phyloP scores from a whole-genome alignment of 306 rosid genomes.

The Cicer arietinum region DNA sequence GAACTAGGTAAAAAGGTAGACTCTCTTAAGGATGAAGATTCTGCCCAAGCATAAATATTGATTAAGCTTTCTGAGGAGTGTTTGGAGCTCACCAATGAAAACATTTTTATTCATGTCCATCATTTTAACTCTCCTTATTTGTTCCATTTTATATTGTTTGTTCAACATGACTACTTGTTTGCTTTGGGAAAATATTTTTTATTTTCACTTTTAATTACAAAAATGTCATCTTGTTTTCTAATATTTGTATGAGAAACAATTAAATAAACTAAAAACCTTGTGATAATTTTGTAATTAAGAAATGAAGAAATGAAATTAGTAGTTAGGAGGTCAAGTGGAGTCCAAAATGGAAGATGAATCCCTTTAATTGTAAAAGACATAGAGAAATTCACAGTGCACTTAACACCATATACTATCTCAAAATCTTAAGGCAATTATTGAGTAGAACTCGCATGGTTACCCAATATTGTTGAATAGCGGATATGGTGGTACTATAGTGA shows the following conservation, averaged over 20 bases:
- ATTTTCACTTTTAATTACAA: too few species aligned
- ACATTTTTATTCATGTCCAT: conserved; percentile 49
- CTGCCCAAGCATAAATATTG: conserved; percentile 39
- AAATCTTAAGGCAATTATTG: neutral
- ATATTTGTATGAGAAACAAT: neutral
- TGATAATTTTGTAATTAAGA: neutral
- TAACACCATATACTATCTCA: neutral
- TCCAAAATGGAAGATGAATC: neutral
- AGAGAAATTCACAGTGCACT: neutral
- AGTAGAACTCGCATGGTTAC: neutral
- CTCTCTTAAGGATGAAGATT: conserved; percentile 40
- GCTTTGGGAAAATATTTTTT: neutral
- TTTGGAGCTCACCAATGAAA: conserved; percentile 44
- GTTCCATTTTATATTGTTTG: neutral
- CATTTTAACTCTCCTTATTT: conserved; percentile 37
- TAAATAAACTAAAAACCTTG: neutral
- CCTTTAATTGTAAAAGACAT: neutral
- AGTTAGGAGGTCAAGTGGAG: neutral
- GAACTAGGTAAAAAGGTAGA: conserved; percentile 40
- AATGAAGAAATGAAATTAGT: neutral
- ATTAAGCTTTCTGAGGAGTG: conserved; percentile 51
- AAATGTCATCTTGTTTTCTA: too few species aligned
- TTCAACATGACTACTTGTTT: neutral
- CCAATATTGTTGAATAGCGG: too few species aligned
- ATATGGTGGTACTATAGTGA: too few species aligned